phyloP scores from a whole-genome alignment of 768 basidiomycete genomes.

The Tulasnella sp. region DNA sequence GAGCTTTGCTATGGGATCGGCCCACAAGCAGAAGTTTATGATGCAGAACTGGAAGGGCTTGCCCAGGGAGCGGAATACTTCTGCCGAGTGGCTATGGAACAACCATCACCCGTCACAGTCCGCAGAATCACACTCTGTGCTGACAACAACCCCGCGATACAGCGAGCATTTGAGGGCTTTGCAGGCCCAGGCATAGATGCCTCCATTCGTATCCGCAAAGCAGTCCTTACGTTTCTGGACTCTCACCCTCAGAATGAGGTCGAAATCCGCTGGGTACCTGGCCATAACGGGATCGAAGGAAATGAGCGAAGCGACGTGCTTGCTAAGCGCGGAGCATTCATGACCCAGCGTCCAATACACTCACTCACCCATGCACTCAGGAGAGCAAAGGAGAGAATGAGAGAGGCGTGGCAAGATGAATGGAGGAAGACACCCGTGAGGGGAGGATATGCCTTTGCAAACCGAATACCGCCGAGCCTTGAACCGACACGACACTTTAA shows the following conservation, averaged over 20 bases:
- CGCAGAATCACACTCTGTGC: constrained; percentile 27
- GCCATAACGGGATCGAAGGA: constrained; percentile 32
- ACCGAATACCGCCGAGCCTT: neutral
- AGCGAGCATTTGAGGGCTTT: neutral
- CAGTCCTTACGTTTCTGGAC: constrained; percentile 22
- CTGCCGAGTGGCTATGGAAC: neutral
- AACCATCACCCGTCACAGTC: constrained; percentile 3
- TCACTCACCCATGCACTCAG: neutral
- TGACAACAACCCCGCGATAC: constrained; percentile 34
- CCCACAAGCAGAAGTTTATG: constrained; percentile 12
- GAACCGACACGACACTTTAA: neutral
- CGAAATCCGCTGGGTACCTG: constrained; percentile 28
- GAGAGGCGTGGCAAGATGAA: neutral
- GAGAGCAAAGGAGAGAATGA: neutral
- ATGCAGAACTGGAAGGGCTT: constrained; percentile 29
- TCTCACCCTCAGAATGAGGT: constrained; percentile 22
- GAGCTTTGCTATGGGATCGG: constrained; percentile 17
- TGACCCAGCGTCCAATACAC: neutral
- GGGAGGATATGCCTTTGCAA: neutral
- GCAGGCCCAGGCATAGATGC: neutral
- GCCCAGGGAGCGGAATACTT: neutral
- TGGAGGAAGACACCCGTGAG: neutral
- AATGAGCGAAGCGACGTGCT: constrained; percentile 28
- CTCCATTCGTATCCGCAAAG: neutral
- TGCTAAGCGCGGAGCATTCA: constrained; percentile 17